phyloP scores from a whole-genome alignment of 169 alveolate genomes.

The Plasmodium inui region DNA sequence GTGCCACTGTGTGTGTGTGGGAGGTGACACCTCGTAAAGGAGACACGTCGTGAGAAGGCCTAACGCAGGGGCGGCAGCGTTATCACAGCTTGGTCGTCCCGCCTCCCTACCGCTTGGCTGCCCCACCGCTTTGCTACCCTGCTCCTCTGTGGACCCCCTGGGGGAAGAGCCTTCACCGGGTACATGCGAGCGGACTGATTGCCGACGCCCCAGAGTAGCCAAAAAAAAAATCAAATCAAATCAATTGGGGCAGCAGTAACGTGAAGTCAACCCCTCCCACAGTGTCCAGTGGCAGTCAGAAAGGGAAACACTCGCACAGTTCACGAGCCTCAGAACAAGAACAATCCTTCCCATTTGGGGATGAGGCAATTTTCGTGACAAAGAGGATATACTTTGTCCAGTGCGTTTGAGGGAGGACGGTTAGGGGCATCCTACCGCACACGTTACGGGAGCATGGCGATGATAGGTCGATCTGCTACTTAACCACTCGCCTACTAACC shows the following conservation, averaged over 20 bases:
- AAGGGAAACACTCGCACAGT: neutral
- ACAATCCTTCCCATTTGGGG: neutral
- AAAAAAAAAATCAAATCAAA: too few relatives aligned
- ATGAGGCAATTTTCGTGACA: neutral
- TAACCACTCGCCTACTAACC: too few relatives aligned
- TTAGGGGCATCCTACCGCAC: neutral
- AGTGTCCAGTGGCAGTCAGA: neutral
- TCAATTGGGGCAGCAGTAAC: neutral
- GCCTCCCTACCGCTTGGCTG: too few relatives aligned
- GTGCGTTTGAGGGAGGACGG: neutral
- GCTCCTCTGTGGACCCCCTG: neutral
- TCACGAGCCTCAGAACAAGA: neutral
- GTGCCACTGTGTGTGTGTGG: neutral
- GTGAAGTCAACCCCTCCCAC: neutral
- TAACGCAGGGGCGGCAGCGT: neutral
- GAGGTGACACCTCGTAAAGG: neutral
- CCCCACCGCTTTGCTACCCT: neutral
- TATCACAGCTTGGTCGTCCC: neutral
- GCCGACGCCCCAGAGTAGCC: neutral
- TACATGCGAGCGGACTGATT: neutral
- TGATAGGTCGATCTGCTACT: too few relatives aligned
- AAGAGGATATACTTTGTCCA: neutral
- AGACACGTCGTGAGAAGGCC: neutral
- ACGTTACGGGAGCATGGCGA: too few relatives aligned
- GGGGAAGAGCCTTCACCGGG: neutral